These are phyloP conservation scores for Crithidia brevicula DNA, from an alignment of 208 protist species.

Conservation along the genomic window DNA sequence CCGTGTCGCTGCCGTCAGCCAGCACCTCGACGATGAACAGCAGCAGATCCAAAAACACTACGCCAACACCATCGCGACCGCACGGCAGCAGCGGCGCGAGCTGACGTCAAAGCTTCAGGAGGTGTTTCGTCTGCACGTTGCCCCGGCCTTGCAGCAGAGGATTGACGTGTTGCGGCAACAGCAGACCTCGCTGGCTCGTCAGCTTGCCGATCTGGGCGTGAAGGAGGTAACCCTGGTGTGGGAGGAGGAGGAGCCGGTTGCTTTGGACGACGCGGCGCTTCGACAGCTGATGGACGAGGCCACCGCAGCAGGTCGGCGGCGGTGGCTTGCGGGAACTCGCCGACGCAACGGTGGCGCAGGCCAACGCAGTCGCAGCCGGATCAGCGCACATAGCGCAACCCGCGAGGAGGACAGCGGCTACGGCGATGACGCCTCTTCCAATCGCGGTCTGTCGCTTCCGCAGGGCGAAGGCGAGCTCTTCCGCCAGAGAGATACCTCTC, in stretches of 20 bases:
- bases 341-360: not conserved
- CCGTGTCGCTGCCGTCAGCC: conserved; percentile 36
- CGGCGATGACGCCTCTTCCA: conserved; percentile 5
- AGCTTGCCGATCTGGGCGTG: conserved; percentile 42
- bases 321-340: not conserved
- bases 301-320: conserved; percentile 12
- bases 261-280: conserved; percentile 5
- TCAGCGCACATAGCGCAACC: not conserved
- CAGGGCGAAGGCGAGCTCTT: not conserved
- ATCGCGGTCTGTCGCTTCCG: conserved; percentile 1
- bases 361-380: not conserved
- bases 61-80: conserved; percentile 30
- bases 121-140: conserved; percentile 32
- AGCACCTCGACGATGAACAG: conserved; percentile 43
- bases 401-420: not conserved
- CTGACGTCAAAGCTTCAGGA: conserved; percentile 30
- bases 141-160: conserved; percentile 23
- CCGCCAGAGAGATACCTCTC: not conserved
- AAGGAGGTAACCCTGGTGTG: conserved; percentile 38
- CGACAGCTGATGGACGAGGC: conserved; percentile 24
- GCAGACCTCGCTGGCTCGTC: conserved; percentile 32
- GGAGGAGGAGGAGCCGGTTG: conserved; percentile 29
- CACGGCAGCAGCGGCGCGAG: conserved; percentile 25
- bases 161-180: conserved; percentile 20
- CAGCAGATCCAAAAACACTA: conserved; percentile 38